Percentiles rank a stretch among this genome's conserved stretches.
phyloP scores from a whole-genome alignment of 108 stramenopile genomes.

The Conticribra guillardii region DNA sequence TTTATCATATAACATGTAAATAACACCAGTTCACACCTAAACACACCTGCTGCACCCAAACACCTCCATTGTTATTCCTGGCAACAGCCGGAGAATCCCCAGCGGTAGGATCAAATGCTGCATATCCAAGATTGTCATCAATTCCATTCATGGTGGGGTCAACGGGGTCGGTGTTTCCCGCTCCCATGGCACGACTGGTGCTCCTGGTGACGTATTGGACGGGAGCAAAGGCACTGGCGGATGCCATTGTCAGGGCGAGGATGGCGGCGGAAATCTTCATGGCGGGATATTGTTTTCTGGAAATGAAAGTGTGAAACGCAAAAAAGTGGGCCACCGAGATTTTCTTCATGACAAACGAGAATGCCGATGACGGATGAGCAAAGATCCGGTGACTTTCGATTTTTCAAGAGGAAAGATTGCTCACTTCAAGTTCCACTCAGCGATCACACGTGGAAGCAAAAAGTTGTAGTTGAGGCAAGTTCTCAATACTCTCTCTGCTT shows the following conservation, averaged over 20 bases:
- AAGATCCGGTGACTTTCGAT: background rate
- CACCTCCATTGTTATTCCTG: conserved; percentile 76
- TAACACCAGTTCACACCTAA: no score
- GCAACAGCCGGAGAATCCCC: conserved; percentile 62
- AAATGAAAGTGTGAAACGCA: background rate
- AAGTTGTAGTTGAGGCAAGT: no score
- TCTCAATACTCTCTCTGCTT: no score
- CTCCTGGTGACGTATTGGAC: background rate
- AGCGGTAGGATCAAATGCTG: conserved; percentile 70
- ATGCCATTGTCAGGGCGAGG: conserved; percentile 17
- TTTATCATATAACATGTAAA: background rate
- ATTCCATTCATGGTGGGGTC: conserved; percentile 73
- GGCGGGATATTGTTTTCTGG: conserved; percentile 1
- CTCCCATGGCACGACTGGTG: background rate
- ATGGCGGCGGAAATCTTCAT: conserved; percentile 29
- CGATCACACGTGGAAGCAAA: no score
- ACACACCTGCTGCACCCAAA: conserved; percentile 82
- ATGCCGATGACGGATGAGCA: background rate
- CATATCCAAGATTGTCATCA: conserved; percentile 52
- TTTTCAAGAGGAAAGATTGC: background rate
- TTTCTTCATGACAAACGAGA: background rate
- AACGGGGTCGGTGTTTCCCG: conserved; percentile 56
- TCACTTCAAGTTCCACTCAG: background rate
- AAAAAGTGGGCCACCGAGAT: background rate
- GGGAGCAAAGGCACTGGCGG: conserved; percentile 20